phyloP scores from a whole-genome alignment of 192 early-diverging fungal genomes.

The Coemansia sp. region DNA sequence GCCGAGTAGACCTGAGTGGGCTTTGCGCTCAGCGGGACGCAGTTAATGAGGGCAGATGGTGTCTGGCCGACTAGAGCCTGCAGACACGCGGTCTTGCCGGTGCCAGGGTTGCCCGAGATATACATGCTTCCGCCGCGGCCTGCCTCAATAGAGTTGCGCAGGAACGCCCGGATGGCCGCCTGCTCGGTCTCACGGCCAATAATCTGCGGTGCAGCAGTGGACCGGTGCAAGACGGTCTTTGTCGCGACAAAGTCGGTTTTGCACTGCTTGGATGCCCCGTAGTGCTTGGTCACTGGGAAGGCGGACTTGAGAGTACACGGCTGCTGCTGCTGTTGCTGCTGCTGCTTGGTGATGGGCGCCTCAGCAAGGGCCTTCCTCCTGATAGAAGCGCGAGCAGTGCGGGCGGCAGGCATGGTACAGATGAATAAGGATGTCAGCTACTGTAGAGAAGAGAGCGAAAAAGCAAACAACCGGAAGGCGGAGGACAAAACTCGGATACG shows the following conservation, averaged over 20 bases:
- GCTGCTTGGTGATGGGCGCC: constrained; percentile 18
- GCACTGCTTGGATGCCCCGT: neutral
- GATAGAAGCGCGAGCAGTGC: constrained; percentile 10
- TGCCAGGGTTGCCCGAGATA: constrained; percentile 87
- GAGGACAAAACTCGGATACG: neutral
- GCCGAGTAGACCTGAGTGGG: constrained; percentile 64
- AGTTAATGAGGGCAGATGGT: constrained; percentile 66
- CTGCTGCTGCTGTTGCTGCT: constrained; percentile 9
- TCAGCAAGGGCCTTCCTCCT: constrained; percentile 32
- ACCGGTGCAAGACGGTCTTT: constrained; percentile 33
- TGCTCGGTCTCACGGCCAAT: constrained; percentile 41
- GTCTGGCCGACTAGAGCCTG: constrained; percentile 52
- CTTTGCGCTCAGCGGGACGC: constrained; percentile 75
- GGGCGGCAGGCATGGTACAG: constrained; percentile 34
- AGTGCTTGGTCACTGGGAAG: constrained; percentile 32
- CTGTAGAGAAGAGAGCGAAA: neutral
- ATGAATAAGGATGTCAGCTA: constrained; percentile 6
- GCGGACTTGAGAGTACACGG: constrained; percentile 17
- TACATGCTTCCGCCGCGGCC: constrained; percentile 62
- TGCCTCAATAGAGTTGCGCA: constrained; percentile 23
- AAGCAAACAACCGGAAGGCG: constrained; percentile 2
- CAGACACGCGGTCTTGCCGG: constrained; percentile 89
- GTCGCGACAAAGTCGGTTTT: constrained; percentile 19
- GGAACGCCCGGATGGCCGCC: constrained; percentile 24
- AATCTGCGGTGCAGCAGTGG: constrained; percentile 44